These are phyloP conservation scores for Saccharomyces mikatae DNA, from an alignment of 805 yeast species.

Conservation along the genomic window DNA sequence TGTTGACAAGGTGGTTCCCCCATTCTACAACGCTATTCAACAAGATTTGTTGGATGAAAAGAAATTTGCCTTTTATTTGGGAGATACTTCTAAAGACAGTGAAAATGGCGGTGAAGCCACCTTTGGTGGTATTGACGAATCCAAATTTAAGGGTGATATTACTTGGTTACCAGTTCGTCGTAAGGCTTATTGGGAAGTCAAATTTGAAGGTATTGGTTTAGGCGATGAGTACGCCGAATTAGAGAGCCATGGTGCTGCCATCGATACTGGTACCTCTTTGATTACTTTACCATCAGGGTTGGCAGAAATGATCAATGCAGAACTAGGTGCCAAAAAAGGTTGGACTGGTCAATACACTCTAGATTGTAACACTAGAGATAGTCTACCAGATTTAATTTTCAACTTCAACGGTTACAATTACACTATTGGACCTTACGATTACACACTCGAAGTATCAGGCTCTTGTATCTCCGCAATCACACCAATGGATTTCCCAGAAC, in stretches of 20 bases:
- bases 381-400: constrained; percentile 86
- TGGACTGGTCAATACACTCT: constrained; percentile 96
- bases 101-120: constrained; percentile 86
- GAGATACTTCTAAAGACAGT: constrained; percentile 60
- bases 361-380: constrained; percentile 79
- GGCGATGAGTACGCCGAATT: constrained; percentile 89
- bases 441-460: constrained; percentile 89
- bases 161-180: constrained; percentile 97
- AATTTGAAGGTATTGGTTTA: constrained; percentile 79
- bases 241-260: constrained; percentile 85
- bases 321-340: constrained; percentile 93
- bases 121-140: constrained; percentile 85
- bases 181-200: constrained; percentile 99
- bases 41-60: constrained; percentile 76
- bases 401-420: constrained; percentile 86
- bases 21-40: constrained; percentile 80
- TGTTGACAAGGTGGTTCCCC: constrained; percentile 85
- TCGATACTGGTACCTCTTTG: constrained; percentile 96
- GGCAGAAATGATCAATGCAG: constrained; percentile 90
- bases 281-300: constrained; percentile 90
- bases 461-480: constrained; percentile 94
- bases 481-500: constrained; percentile 95
- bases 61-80: constrained; percentile 85
- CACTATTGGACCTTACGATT: constrained; percentile 82
- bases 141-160: constrained; percentile 71